Percentiles rank a stretch among this genome's conserved stretches.
Conservation (phyloP, 805 yeast genomes). For the Barnettozyma sucrosica region DNA sequence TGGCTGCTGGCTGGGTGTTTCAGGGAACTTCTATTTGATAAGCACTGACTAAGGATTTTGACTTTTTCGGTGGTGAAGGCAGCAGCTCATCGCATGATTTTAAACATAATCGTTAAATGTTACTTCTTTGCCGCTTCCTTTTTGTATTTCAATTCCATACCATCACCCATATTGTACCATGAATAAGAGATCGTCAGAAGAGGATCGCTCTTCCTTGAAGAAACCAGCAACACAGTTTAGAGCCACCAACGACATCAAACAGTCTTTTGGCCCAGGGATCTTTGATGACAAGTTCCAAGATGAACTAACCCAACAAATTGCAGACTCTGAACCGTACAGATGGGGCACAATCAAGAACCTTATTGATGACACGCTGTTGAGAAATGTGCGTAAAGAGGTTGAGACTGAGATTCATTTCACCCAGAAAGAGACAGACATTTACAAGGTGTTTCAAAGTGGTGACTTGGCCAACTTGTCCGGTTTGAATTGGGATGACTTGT, state of each 20-base stretch:
- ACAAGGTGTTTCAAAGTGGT: conserved; percentile 85
- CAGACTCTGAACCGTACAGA: conserved; percentile 66
- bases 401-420: conserved; percentile 82
- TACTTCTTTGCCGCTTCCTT: too few relatives aligned
- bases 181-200: conserved; percentile 1
- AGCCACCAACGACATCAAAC: conserved; percentile 29
- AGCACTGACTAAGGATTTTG: not conserved
- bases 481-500: conserved; percentile 66
- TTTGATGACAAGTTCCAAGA: conserved; percentile 39
- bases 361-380: conserved; percentile 68
- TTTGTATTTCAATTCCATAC: too few relatives aligned
- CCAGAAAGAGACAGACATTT: conserved; percentile 93
- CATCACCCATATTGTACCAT: not conserved
- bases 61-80: not conserved
- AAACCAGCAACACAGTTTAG: conserved; percentile 14
- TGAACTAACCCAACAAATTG: conserved; percentile 38
- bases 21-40: too few relatives aligned
- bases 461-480: conserved; percentile 91
- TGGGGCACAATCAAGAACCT: conserved; percentile 83
- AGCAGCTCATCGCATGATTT: not conserved
- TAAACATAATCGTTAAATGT: not conserved
- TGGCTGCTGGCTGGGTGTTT: too few relatives aligned
- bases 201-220: conserved; percentile 2
- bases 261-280: conserved; percentile 42
- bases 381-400: conserved; percentile 82